Percentiles rank a stretch among this genome's conserved stretches.
phyloP scores from a whole-genome alignment of 1,284 basidiomycete species.

The Dichomitus squalens region DNA sequence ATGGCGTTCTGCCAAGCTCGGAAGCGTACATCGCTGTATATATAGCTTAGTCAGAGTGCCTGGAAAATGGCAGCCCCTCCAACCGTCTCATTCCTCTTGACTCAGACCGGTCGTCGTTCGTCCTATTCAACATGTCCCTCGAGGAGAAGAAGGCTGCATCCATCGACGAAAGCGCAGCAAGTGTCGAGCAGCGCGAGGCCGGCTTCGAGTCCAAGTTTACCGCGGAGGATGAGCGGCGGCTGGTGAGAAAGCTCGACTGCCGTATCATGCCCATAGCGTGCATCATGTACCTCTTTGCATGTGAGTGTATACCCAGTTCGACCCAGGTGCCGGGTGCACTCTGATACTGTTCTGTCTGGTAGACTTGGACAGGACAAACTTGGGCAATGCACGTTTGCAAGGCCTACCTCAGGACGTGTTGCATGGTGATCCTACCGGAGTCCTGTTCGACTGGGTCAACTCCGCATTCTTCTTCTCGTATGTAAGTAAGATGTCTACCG shows the following conservation, averaged over 20 bases:
- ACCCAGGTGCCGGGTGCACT: not conserved
- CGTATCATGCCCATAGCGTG: slow-evolving; percentile 69
- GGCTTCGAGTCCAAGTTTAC: not conserved
- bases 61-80: no score
- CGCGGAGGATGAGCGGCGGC: slow-evolving; percentile 46
- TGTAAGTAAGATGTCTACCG: slow-evolving; percentile 44
- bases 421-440: slow-evolving; percentile 66
- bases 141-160: not conserved
- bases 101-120: no score
- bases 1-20: no score
- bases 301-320: slow-evolving; percentile 37
- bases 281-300: slow-evolving; percentile 69
- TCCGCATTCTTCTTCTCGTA: slow-evolving; percentile 79
- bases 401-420: slow-evolving; percentile 65
- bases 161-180: not conserved
- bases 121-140: not conserved
- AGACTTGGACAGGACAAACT: slow-evolving; percentile 76
- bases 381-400: slow-evolving; percentile 77
- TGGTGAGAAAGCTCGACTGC: slow-evolving; percentile 62
- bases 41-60: no score
- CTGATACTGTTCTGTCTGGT: not conserved
- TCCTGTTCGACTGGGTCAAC: slow-evolving; percentile 73
- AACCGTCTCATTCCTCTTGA: no score
- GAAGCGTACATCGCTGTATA: no score
- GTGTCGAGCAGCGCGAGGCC: not conserved